Base-by-base conservation (phyloP, 106 monocot genomes). In the Xerophyta viscosa region DNA sequence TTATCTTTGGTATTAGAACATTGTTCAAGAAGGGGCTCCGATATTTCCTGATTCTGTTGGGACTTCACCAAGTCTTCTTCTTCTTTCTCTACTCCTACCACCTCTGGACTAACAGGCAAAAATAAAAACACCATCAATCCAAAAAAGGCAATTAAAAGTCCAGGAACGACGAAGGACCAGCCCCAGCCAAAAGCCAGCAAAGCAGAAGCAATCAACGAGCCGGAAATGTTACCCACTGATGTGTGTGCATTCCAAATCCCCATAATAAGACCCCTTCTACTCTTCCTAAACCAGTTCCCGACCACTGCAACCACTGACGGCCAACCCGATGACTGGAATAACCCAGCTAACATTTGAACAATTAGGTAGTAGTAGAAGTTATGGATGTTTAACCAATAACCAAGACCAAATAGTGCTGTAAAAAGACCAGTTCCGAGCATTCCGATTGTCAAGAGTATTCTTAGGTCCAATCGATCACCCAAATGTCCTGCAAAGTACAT, bases 201-300 rank as follows among this genome's bases (percentile, higher is more conserved):
- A 27, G 66, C 71, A 24, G 92, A 73, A 10, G 87, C 92, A 60
- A 93, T 80, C 49, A 93, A 49, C 0, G 92, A 93, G 1, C 92
- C 92, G 0, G 68, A 37, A 22, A 93, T 93, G 61, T 87, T 93
- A 13, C 92, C 92, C 0, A 93, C 66, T 2, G 92, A 93, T 17
- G 92, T 93, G 29, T 93, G 87, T 14, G 92, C 80, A 62, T 93
- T 93, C 92, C 92, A 93, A 13, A 93, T 72, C 12, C 92, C 92
- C 92, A 93, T 93, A 33, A 93, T 93, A 18, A 93, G 71, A 11
- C 92, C 92, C 52, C 92, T 87, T 69, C 80, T 93, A 36, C 87
- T 80, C 69, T 93, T 93, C 3, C 92, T 87, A 48, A 83, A 87
- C 92, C 92, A 93, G 52, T 93, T 93, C 0, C 92, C 92, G 0